phyloP scores from a whole-genome alignment of 805 yeast genomes.

The Naumovozyma dairenensis region DNA sequence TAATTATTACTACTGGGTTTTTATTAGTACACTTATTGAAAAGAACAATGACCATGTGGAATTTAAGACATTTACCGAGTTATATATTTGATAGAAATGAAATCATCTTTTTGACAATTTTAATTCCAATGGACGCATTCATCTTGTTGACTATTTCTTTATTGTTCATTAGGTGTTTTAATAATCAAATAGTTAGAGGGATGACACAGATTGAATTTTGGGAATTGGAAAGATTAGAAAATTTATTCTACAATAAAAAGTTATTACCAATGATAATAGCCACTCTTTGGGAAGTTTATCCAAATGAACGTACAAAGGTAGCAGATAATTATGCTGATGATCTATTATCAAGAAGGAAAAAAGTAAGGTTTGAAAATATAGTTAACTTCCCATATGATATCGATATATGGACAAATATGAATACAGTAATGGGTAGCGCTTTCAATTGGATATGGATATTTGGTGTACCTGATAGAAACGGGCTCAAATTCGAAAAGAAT shows the following conservation, averaged over 20 bases:
- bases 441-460: constrained; percentile 65
- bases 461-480: constrained; percentile 52
- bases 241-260: constrained; percentile 47
- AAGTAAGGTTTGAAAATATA: constrained; percentile 49
- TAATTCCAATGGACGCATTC: constrained; percentile 47
- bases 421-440: constrained; percentile 47
- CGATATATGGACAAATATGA: constrained; percentile 47
- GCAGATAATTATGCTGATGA: constrained; percentile 9
- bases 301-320: constrained; percentile 9
- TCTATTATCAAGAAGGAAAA: constrained; percentile 6
- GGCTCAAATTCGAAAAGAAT: constrained; percentile 46
- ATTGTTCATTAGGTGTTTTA: constrained; percentile 51
- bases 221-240: constrained; percentile 78
- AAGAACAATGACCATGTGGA: constrained; percentile 38
- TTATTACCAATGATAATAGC: constrained; percentile 37
- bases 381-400: constrained; percentile 75
- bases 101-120: constrained; percentile 43
- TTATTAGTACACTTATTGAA: constrained; percentile 35
- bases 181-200: constrained; percentile 48
- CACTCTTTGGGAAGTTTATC: constrained; percentile 36
- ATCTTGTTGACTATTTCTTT: constrained; percentile 51
- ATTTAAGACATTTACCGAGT: constrained; percentile 42
- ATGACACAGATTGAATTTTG: constrained; percentile 86
- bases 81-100: constrained; percentile 45
- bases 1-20: constrained; percentile 40